Conservation (phyloP, 257 asterid species). For the Jaltomata sinuosa region DNA sequence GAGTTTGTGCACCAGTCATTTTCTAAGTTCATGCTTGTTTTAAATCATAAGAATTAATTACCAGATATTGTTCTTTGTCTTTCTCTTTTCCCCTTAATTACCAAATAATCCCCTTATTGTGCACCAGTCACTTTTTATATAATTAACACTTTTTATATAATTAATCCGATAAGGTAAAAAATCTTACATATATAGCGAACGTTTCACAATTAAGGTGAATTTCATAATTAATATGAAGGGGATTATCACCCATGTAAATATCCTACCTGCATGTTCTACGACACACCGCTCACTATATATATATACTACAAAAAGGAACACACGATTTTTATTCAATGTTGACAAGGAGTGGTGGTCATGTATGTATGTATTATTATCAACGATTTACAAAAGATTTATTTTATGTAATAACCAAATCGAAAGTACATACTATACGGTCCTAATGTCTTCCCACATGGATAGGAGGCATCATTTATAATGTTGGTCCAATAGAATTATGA, state of each 20-base stretch:
- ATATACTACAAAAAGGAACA: neutral
- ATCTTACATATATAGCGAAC: too few species aligned
- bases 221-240: neutral
- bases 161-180: too few species aligned
- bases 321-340: neutral
- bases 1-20: neutral
- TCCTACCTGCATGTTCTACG: neutral
- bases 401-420: neutral
- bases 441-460: constrained; percentile 3
- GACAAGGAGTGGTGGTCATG: constrained; percentile 16
- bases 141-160: too few species aligned
- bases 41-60: too few species aligned
- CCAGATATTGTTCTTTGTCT: too few species aligned
- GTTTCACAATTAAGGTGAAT: neutral
- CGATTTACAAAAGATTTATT: constrained; percentile 1
- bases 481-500: constrained; percentile 8
- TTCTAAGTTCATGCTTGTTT: neutral
- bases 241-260: neutral
- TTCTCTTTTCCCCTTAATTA: too few species aligned
- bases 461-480: neutral
- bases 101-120: too few species aligned
- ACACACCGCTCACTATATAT: neutral
- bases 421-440: constrained; percentile 8
- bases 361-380: constrained; percentile 8
- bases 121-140: too few species aligned